Evolutionary conservation across 2,329 filamentous ascomycete genomes (phyloP).

Genomic region (Arthroderma sp.): DNA sequence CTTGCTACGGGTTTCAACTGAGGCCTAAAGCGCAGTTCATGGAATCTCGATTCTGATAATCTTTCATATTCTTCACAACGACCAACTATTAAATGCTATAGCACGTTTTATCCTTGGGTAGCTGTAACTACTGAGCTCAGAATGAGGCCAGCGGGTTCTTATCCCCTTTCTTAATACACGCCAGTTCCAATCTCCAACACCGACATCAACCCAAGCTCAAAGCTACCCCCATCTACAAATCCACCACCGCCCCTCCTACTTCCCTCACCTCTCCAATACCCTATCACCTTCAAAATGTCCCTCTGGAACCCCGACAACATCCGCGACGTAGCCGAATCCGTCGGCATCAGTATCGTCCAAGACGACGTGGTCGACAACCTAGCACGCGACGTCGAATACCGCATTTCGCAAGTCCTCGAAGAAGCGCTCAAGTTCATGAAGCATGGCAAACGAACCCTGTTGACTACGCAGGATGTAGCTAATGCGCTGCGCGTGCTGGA

Average conservation of each 20-base stretch:
- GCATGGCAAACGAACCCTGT: slow-evolving; percentile 67
- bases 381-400: slow-evolving; percentile 88
- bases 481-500: slow-evolving; percentile 76
- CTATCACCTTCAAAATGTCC: slow-evolving; percentile 31
- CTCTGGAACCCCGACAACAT: slow-evolving; percentile 97
- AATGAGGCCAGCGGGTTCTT: too few relatives aligned
- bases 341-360: slow-evolving; percentile 67
- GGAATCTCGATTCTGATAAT: too few relatives aligned
- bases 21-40: too few relatives aligned
- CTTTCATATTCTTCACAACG: too few relatives aligned
- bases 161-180: too few relatives aligned
- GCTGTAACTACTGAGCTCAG: too few relatives aligned
- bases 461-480: slow-evolving; percentile 80
- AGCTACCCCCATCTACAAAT: not conserved
- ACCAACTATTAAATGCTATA: too few relatives aligned
- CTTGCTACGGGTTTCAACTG: too few relatives aligned
- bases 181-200: too few relatives aligned
- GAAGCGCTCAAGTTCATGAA: slow-evolving; percentile 96
- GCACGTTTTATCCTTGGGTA: too few relatives aligned
- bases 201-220: too few relatives aligned
- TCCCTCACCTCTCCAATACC: not conserved
- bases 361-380: slow-evolving; percentile 81
- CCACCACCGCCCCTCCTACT: not conserved
- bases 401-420: slow-evolving; percentile 82
- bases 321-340: slow-evolving; percentile 87